A percentile compares a stretch with the other conserved stretches of the same genome.
Evolutionary conservation across 352 stramenopile species (phyloP).

Genomic region (Pythium sp.): DNA sequence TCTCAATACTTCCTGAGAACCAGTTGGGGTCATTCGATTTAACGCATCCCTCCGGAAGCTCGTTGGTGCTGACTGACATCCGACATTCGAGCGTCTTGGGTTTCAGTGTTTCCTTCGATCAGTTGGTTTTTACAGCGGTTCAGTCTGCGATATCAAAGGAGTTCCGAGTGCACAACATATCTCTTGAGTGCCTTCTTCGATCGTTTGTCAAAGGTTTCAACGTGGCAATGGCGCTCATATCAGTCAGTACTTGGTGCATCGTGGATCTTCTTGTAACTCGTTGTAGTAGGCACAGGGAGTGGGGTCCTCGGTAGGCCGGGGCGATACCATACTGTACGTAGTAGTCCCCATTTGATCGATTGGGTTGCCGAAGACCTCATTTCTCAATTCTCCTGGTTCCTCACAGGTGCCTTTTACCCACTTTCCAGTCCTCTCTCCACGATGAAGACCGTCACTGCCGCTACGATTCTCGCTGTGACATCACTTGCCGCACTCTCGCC

Average conservation of each 20-base stretch:
- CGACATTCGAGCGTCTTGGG: too few species aligned
- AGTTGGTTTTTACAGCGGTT: not conserved
- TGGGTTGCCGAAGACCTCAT: not conserved
- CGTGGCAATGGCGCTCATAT: not conserved
- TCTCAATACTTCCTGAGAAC: not conserved
- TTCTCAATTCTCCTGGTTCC: not conserved
- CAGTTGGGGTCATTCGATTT: not conserved
- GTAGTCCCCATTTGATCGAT: not conserved
- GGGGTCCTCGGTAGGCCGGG: not conserved
- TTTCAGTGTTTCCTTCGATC: too few species aligned
- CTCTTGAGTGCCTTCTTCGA: not conserved
- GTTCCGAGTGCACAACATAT: not conserved
- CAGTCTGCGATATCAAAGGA: not conserved
- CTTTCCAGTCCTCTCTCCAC: not conserved
- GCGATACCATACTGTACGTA: not conserved
- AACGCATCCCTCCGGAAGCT: not conserved
- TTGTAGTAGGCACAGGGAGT: not conserved
- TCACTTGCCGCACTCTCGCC: not conserved
- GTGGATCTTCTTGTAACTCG: not conserved
- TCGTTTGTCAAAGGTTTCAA: not conserved
- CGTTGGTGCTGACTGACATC: too few species aligned
- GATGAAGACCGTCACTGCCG: not conserved
- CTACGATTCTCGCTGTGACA: not conserved
- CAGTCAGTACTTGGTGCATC: not conserved
- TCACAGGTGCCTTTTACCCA: not conserved